Evolutionary conservation across 768 basidiomycete species (phyloP).

Genomic region (Neoboletus brunneissimus): DNA sequence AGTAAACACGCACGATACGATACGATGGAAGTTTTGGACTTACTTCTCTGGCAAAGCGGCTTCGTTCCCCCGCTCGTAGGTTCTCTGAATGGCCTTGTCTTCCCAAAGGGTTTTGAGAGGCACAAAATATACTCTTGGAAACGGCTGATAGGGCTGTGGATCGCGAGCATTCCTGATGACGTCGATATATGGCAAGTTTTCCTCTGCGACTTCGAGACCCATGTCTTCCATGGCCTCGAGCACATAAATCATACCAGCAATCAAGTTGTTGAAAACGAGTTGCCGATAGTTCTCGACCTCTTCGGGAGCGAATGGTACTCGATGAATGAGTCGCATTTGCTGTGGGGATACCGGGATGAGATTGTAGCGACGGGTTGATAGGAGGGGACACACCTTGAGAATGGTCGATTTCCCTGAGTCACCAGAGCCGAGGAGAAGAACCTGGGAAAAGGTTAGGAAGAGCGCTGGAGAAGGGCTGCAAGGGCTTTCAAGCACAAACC

Average conservation of each 20-base stretch:
- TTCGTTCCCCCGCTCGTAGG: conserved; percentile 84
- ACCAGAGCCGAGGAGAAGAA: conserved; percentile 87
- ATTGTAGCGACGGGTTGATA: background rate
- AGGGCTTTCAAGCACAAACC: conserved; percentile 38
- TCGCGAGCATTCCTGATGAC: conserved; percentile 68
- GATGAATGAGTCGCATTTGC: conserved; percentile 98
- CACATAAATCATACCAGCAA: conserved; percentile 77
- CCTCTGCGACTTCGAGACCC: conserved; percentile 67
- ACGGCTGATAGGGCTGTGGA: conserved; percentile 76
- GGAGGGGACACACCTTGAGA: conserved; percentile 59
- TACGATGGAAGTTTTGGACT: conserved; percentile 16
- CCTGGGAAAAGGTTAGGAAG: conserved; percentile 38
- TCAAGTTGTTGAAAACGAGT: conserved; percentile 89
- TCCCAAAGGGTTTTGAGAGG: conserved; percentile 73
- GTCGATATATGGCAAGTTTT: conserved; percentile 56
- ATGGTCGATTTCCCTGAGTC: conserved; percentile 94
- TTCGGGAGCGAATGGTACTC: conserved; percentile 71
- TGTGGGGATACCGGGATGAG: conserved; percentile 28
- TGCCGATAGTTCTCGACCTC: conserved; percentile 91
- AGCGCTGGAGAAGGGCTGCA: background rate
- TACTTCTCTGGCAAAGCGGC: conserved; percentile 91
- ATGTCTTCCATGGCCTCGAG: conserved; percentile 90
- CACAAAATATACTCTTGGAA: conserved; percentile 63
- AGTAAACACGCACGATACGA: background rate
- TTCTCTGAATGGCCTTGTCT: conserved; percentile 70